Base-by-base conservation (phyloP, 495 filamentous ascomycete species). In the Hypoxylon lienhwacheense region DNA sequence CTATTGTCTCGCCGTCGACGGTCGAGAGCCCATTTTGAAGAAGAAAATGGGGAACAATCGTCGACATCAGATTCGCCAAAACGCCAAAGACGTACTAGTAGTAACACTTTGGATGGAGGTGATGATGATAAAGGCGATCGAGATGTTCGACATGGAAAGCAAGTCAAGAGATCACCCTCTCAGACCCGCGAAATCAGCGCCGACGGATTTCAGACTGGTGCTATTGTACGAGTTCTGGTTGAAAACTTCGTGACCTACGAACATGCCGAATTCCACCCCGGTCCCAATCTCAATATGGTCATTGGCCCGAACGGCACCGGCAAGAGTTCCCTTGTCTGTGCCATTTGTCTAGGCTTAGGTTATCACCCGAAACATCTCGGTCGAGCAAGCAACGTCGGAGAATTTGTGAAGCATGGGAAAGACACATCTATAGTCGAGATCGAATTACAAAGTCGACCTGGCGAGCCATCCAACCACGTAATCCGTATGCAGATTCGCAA, bases 221-320 rank as follows among this genome's bases (percentile, higher is more conserved):
- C 91, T 15, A 96, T 98, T 61, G 84, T 96, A 11, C 82, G 91
- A 17, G 90, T 97, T 51, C 87, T 85, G 50, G 76, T 97, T 22
- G 76, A 72, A n/a, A 87, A 97, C 63, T 99, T 99, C 64, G 90
- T 99, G 20, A 99, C 95, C 0, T 99, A 97, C 69, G 90, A 85
- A 10, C 81, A 85, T 21, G 91, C 89, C 41, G 89, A 93, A 56
- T 96, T 97, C 69, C 81, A 82, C 40, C 90, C 89, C 3, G 93
- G 93, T 0, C 91, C 95, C 8, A 93, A 87, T 60, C 67, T 99
- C 61, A 99, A 99, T 66, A 97, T 99, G 95, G 84, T 99, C 48
- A 97, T 99, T 60, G 93, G 93, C 0, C 93, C 93, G 6, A 99
- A 99, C 65, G 93, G 93, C 34, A 97, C 93, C 0, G 93, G 93